Conservation (phyloP, 495 filamentous ascomycete genomes). For the Hypoxylon cercidicola region DNA sequence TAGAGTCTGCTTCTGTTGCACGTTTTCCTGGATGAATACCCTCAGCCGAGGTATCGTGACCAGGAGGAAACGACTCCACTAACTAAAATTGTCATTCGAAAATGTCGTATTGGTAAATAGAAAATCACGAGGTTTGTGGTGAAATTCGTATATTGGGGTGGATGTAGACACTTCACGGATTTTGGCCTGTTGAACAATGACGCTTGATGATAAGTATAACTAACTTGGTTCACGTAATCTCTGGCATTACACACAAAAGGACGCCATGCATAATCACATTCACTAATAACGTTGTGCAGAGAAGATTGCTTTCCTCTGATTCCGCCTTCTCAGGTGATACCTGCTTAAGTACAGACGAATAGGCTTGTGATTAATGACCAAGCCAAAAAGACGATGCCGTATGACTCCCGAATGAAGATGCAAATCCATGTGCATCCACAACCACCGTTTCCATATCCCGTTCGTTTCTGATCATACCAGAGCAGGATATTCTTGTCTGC, state of each 20-base stretch:
- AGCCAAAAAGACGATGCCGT: slow-evolving; percentile 43
- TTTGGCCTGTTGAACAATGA: no score
- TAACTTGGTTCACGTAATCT: neutral
- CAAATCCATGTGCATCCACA: slow-evolving; percentile 38
- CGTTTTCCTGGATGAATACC: no score
- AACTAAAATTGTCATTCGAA: no score
- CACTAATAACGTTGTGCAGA: slow-evolving; percentile 20
- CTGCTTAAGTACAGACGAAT: slow-evolving; percentile 42
- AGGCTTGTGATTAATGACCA: slow-evolving; percentile 34
- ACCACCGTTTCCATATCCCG: slow-evolving; percentile 36
- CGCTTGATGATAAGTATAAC: neutral
- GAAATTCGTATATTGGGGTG: no score
- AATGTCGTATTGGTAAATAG: no score
- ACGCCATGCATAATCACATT: slow-evolving; percentile 8
- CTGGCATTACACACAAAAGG: neutral
- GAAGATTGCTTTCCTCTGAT: slow-evolving; percentile 31
- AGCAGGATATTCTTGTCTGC: slow-evolving; percentile 36
- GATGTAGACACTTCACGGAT: no score
- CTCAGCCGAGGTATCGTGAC: no score
- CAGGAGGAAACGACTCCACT: no score
- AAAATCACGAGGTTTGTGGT: no score
- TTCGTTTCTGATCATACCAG: slow-evolving; percentile 33
- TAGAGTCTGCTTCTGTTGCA: no score
- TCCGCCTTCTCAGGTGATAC: slow-evolving; percentile 38
- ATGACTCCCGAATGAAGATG: slow-evolving; percentile 44